Percentiles rank a stretch among this genome's conserved stretches.
These are phyloP conservation scores for Dryas drummondii DNA, from an alignment of 306 rosid genomes.

Conservation along the genomic window DNA sequence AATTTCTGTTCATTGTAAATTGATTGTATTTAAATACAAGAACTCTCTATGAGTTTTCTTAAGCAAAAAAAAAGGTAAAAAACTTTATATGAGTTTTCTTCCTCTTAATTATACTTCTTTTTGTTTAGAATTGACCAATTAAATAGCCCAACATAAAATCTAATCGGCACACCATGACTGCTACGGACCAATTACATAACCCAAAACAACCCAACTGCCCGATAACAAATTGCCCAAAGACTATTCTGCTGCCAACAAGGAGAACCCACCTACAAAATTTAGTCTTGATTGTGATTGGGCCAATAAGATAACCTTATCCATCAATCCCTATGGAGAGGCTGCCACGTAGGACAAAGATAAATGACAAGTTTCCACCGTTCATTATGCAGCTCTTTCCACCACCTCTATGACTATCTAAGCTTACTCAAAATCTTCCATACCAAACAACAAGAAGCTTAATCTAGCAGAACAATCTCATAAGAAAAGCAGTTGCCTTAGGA, in stretches of 20 bases:
- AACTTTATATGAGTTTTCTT: no score
- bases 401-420: constrained; percentile 30
- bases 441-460: background rate
- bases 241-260: no score
- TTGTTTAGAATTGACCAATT: no score
- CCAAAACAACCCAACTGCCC: no score
- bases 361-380: constrained; percentile 53
- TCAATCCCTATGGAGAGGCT: constrained; percentile 36
- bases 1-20: constrained; percentile 4
- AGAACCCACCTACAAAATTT: background rate
- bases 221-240: no score
- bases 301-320: constrained; percentile 72
- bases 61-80: no score
- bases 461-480: constrained; percentile 13
- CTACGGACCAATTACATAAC: no score
- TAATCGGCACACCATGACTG: no score
- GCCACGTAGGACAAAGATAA: constrained; percentile 72
- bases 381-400: constrained; percentile 24
- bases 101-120: no score
- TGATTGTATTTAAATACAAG: background rate
- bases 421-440: constrained; percentile 2
- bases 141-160: no score
- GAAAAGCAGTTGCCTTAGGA: constrained; percentile 1
- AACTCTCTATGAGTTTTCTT: background rate
- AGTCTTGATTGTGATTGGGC: constrained; percentile 37